These are phyloP conservation scores for Euphorbia neoarborescens DNA, from an alignment of 441 rosid species.

Conservation along the genomic window DNA sequence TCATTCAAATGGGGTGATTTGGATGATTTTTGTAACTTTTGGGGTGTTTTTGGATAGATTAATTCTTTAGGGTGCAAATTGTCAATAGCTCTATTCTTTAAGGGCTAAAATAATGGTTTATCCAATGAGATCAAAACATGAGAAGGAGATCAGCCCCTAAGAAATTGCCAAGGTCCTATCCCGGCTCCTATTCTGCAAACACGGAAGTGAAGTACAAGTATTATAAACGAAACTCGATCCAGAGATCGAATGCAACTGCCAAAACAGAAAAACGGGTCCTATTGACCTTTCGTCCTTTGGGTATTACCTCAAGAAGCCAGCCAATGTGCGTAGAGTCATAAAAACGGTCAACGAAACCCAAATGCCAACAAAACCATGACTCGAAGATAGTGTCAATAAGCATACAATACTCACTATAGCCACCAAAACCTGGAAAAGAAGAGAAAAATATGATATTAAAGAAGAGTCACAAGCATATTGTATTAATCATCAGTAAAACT, in stretches of 20 bases:
- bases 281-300: neutral
- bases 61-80: too few species aligned
- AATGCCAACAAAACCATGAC: constrained; percentile 43
- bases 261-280: neutral
- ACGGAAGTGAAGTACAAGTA: neutral
- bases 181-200: constrained; percentile 29
- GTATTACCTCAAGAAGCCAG: constrained; percentile 44
- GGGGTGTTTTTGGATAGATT: too few species aligned
- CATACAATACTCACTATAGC: constrained; percentile 31
- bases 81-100: too few species aligned
- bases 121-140: neutral
- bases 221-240: neutral
- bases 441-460: neutral
- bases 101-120: too few species aligned
- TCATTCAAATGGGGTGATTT: too few species aligned
- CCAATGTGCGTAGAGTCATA: constrained; percentile 40
- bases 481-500: too few species aligned
- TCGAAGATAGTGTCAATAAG: constrained; percentile 35
- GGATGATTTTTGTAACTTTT: too few species aligned
- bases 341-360: constrained; percentile 41
- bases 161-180: constrained; percentile 35
- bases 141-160: constrained; percentile 18
- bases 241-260: neutral
- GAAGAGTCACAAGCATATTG: neutral
- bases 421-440: constrained; percentile 35